Base-by-base conservation (phyloP, 2,329 filamentous ascomycete genomes). In the Emmonsia crescens region DNA sequence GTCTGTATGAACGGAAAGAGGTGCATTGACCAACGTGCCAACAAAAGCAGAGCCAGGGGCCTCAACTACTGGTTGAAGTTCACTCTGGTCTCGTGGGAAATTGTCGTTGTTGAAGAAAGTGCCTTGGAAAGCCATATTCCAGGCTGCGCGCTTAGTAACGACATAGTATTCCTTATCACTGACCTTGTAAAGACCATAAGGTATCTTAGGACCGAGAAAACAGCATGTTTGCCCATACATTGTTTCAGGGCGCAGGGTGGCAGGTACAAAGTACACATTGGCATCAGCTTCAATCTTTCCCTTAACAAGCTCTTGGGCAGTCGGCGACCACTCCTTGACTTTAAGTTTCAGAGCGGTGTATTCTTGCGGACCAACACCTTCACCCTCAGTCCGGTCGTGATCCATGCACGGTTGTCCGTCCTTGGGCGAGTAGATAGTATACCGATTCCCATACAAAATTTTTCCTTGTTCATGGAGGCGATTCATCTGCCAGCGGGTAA, bases 171-270 rank as follows among this genome's bases (percentile, higher is more conserved):
- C 89, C 66, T 85, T 88, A 65, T 88, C 83, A 27, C 83, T 83
- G 61, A 85, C 84, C 75, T 90, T 89, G 82, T 90, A 96, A 65
- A 99, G 78, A 58, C 93, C 93, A 71, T 99, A 99, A 52, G 82
- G 85, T 70, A 97, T 88, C 72, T 88, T 89, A 14, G 94, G 93
- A 3, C 91, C 90, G 56, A 99, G 90, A 69, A 97, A 99, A 74
- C 92, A 96, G 78, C 90, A 95, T 3, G 87, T 95, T 76, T 97
- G 94, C 48, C 95, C 95, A 73, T 97, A 99, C 93, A 99, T 97
- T 42, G 94, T 99, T 80, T 99, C 94, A 2, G 94, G 91, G 64
- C 94, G 84, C 64, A 99, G 83, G 61, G 94, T 97, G 19, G 94
- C 94, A 14, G 94, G 89, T 14, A 97, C 85, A 70, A 97, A 88